phyloP scores from a whole-genome alignment of 2,329 filamentous ascomycete species.

The Talaromyces marneffei region DNA sequence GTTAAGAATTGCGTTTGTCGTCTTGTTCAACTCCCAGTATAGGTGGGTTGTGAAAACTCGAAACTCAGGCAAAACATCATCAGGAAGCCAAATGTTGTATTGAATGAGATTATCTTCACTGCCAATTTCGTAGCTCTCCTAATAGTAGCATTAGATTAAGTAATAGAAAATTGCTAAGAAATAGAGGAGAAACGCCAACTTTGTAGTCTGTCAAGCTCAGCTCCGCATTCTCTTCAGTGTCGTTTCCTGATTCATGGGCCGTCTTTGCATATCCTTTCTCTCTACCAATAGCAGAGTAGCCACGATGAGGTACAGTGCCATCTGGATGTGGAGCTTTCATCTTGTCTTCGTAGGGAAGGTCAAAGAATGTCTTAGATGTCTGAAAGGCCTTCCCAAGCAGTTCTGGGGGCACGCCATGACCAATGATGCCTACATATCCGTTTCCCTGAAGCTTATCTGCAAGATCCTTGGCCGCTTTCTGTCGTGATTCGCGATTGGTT shows the following conservation, averaged over 20 bases:
- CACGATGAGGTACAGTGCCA: conserved; percentile 42
- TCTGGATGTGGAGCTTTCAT: conserved; percentile 42
- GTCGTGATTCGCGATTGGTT: conserved; percentile 23
- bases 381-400: conserved; percentile 36
- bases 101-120: conserved; percentile 39
- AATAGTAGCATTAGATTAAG: not conserved
- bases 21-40: conserved; percentile 39
- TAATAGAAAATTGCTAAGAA: not conserved
- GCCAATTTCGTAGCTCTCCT: conserved; percentile 45
- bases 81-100: conserved; percentile 46
- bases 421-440: conserved; percentile 40
- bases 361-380: conserved; percentile 36
- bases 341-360: conserved; percentile 36
- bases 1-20: conserved; percentile 39
- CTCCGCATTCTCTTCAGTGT: conserved; percentile 34
- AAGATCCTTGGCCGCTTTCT: conserved; percentile 30
- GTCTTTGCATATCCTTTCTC: conserved; percentile 46
- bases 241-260: conserved; percentile 31
- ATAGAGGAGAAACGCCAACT: conserved; percentile 23
- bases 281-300: conserved; percentile 46
- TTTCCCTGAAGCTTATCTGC: conserved; percentile 20
- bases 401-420: conserved; percentile 34
- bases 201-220: conserved; percentile 44
- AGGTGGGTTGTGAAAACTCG: conserved; percentile 31
- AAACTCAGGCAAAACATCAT: conserved; percentile 42